These are phyloP conservation scores for Metschnikowia corniflorae DNA, from an alignment of 805 yeast genomes.

Conservation along the genomic window DNA sequence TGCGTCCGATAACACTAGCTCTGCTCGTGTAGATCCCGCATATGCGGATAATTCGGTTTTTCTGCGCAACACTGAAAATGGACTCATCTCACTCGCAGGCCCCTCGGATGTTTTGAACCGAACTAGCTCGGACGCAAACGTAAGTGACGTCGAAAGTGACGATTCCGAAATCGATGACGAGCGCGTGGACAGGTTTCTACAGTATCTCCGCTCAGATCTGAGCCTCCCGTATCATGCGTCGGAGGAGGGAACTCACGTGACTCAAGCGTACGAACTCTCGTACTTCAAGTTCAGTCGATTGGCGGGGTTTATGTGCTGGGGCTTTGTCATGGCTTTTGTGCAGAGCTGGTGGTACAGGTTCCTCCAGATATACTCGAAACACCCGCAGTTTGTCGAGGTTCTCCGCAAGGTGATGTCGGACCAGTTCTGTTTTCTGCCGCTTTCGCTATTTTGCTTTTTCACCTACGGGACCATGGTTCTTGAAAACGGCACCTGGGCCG, in stretches of 20 bases:
- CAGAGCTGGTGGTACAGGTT: conserved; percentile 90
- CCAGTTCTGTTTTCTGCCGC: conserved; percentile 85
- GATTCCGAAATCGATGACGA: conserved; percentile 26
- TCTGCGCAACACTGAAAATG: not conserved
- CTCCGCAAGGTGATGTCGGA: conserved; percentile 85
- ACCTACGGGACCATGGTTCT: conserved; percentile 78
- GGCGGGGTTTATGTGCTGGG: conserved; percentile 83
- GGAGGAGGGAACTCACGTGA: conserved; percentile 3
- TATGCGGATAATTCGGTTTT: not conserved
- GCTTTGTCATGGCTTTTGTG: conserved; percentile 72
- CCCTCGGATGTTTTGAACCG: not conserved
- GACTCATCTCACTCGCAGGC: too few species aligned
- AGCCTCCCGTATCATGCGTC: conserved; percentile 6
- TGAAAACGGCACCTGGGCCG: conserved; percentile 67
- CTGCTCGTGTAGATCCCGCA: not conserved
- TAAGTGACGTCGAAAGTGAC: conserved; percentile 10
- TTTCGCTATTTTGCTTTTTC: conserved; percentile 76
- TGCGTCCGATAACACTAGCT: not conserved
- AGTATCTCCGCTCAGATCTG: conserved; percentile 30
- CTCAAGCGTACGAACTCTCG: conserved; percentile 20
- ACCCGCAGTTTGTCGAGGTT: conserved; percentile 81
- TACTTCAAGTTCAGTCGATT: conserved; percentile 66
- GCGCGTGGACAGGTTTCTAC: conserved; percentile 31
- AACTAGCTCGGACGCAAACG: not conserved
- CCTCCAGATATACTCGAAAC: conserved; percentile 75